These are phyloP conservation scores for Cladosporium colombiae DNA, from an alignment of 2,329 filamentous ascomycete species.

Conservation along the genomic window DNA sequence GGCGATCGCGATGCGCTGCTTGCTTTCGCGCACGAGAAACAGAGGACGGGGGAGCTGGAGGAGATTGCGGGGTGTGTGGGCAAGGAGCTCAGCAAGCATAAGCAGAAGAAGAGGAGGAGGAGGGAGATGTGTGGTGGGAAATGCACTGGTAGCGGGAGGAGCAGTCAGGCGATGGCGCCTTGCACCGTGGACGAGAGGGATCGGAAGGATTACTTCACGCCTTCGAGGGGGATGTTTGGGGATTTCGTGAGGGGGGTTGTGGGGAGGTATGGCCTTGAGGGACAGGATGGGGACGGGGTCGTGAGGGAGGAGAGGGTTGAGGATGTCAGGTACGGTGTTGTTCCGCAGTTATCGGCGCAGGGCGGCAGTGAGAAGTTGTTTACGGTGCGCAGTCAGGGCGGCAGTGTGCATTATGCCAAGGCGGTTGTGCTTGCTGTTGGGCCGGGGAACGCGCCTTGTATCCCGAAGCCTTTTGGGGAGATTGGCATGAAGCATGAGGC, in stretches of 20 bases:
- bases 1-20: slow-evolving; percentile 72
- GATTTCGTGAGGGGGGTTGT: slow-evolving; percentile 45
- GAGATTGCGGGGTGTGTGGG: slow-evolving; percentile 76
- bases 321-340: slow-evolving; percentile 61
- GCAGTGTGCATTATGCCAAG: slow-evolving; percentile 55
- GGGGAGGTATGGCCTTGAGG: slow-evolving; percentile 47
- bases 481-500: slow-evolving; percentile 44
- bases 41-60: slow-evolving; percentile 62
- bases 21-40: slow-evolving; percentile 64
- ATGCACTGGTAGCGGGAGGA: neutral
- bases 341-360: slow-evolving; percentile 45
- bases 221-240: slow-evolving; percentile 43
- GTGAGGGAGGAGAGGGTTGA: slow-evolving; percentile 62
- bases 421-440: slow-evolving; percentile 71
- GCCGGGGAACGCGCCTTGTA: slow-evolving; percentile 61
- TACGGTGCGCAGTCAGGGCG: slow-evolving; percentile 60
- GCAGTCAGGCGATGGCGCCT: slow-evolving; percentile 26
- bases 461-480: slow-evolving; percentile 42
- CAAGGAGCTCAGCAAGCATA: slow-evolving; percentile 77
- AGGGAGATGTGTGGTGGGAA: slow-evolving; percentile 24
- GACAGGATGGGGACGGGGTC: slow-evolving; percentile 44
- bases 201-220: slow-evolving; percentile 50
- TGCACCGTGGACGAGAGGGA: slow-evolving; percentile 49
- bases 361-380: slow-evolving; percentile 57
- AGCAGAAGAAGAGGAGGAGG: slow-evolving; percentile 66